phyloP scores from a whole-genome alignment of 768 basidiomycete genomes.

The Candolleomyces efflorescens region DNA sequence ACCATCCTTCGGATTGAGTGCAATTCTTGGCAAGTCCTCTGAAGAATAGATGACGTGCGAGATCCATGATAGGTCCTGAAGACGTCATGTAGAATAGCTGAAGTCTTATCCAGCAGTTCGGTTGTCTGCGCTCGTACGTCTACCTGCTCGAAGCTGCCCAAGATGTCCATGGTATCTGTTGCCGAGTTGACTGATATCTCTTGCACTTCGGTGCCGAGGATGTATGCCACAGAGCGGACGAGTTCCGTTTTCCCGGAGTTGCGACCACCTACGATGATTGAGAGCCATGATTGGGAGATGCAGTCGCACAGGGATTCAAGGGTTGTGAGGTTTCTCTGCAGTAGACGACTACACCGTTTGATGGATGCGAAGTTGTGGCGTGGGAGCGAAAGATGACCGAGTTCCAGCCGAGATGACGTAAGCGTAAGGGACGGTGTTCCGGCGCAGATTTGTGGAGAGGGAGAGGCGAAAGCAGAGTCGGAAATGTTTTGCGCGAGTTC shows the following conservation, averaged over 20 bases:
- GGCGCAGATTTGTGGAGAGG: not conserved
- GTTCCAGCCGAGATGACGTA: conserved; percentile 47
- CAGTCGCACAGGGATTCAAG: conserved; percentile 76
- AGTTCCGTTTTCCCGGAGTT: conserved; percentile 78
- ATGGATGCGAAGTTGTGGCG: conserved; percentile 33
- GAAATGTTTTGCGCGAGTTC: conserved; percentile 47
- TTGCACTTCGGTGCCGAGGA: conserved; percentile 62
- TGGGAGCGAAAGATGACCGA: conserved; percentile 55
- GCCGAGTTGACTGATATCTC: conserved; percentile 81
- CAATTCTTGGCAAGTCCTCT: conserved; percentile 7
- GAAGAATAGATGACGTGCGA: conserved; percentile 10
- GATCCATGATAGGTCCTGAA: conserved; percentile 12
- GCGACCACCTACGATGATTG: conserved; percentile 78
- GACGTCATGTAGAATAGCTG: conserved; percentile 33
- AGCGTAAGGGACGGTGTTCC: conserved; percentile 20
- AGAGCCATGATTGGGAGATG: conserved; percentile 75
- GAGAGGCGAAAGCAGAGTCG: conserved; percentile 40
- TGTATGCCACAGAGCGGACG: conserved; percentile 62
- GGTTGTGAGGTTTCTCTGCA: conserved; percentile 59
- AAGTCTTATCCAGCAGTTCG: conserved; percentile 34
- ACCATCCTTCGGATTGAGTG: not conserved
- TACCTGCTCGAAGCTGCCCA: conserved; percentile 95
- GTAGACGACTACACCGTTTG: conserved; percentile 42
- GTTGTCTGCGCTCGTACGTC: conserved; percentile 45
- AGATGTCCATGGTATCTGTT: conserved; percentile 89